Evolutionary conservation across 345 rosid genomes (phyloP), one percentile per base, ranked within the genome.

Genomic region (Geranium rotundifolium): DNA sequence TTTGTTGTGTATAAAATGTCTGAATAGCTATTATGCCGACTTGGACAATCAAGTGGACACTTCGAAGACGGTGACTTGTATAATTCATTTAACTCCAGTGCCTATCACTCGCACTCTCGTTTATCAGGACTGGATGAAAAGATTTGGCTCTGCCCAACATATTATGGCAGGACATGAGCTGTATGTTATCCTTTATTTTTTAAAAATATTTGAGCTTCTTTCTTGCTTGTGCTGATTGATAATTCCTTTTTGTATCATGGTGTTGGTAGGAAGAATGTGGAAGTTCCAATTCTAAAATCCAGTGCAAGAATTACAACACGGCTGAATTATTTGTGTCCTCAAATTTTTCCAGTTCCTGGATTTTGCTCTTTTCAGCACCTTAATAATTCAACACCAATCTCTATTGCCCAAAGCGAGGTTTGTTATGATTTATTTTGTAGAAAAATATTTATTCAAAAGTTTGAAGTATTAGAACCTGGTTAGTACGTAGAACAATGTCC

Each of bases 301-400:
- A 89, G 98, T 77, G 86, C 95, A 13, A 81, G 87, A 80, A 79
- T 87, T 56, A 69, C 95, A 13, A 87, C 96, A 9, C 77, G 88
- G 49, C 95, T 92, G 61, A 85, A 92, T 77, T 87, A 87, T 72
- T 70, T 92, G 71, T 92, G 95, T 52, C 96, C 98, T 17, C 98
- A 87, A 81, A 83, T 89, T 80, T 92, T 92, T 71, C 98, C 96
- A 14, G 84, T 93, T 68, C 81, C 89, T 56, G 96, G 96, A 10
- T 87, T 89, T 72, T 87, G 90, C 91, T 74, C 87, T 58, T 75
- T 72, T 57, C 55, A 76, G 34, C 72, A 80, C 55, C 74, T 67
- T 66, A 62, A 59, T 67, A 59, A 67, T 67, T 61, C 63, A 39
- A 59, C 67, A 7, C 55, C 62, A 31, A 64, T 75, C 65, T 63